Evolutionary conservation across 2,329 filamentous ascomycete genomes (phyloP).

Genomic region (Aspergillus ochraceoroseus): DNA sequence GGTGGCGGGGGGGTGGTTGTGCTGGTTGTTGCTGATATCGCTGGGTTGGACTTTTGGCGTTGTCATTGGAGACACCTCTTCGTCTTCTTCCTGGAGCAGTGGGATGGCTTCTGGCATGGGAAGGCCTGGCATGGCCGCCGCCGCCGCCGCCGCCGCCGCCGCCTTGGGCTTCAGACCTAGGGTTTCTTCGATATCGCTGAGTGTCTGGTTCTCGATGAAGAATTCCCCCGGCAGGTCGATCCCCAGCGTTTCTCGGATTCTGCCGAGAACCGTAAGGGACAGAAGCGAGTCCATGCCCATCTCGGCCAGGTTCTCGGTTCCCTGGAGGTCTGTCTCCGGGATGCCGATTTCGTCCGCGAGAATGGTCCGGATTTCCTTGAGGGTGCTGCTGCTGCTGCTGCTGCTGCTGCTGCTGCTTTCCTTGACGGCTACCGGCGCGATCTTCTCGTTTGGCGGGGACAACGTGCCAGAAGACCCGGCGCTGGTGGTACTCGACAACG

Average conservation of each 20-base stretch:
- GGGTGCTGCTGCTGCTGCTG: slow-evolving; percentile 35
- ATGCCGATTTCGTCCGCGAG: slow-evolving; percentile 46
- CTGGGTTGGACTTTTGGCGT: no score
- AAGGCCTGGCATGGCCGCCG: no score
- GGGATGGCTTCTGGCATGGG: slow-evolving; percentile 20
- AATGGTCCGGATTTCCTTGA: slow-evolving; percentile 40
- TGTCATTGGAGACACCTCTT: no score
- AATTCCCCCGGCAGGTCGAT: slow-evolving; percentile 43
- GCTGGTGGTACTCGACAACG: slow-evolving; percentile 32
- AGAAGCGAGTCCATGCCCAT: slow-evolving; percentile 47
- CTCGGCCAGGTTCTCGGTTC: slow-evolving; percentile 39
- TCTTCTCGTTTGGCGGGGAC: slow-evolving; percentile 28
- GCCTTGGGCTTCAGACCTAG: slow-evolving; percentile 39
- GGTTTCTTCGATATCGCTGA: slow-evolving; percentile 38
- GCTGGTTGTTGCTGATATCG: slow-evolving; percentile 23
- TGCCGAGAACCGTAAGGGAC: slow-evolving; percentile 44
- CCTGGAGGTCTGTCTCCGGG: slow-evolving; percentile 38
- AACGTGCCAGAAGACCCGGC: slow-evolving; percentile 33
- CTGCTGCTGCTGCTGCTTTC: no score
- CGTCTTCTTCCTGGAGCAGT: no score
- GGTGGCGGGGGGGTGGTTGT: slow-evolving; percentile 38
- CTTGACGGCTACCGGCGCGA: slow-evolving; percentile 19
- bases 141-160: no score
- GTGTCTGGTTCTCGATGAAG: slow-evolving; percentile 43
- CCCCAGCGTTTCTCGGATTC: slow-evolving; percentile 42